phyloP scores from a whole-genome alignment of 768 basidiomycete genomes.

The Boletellus ananiceps region DNA sequence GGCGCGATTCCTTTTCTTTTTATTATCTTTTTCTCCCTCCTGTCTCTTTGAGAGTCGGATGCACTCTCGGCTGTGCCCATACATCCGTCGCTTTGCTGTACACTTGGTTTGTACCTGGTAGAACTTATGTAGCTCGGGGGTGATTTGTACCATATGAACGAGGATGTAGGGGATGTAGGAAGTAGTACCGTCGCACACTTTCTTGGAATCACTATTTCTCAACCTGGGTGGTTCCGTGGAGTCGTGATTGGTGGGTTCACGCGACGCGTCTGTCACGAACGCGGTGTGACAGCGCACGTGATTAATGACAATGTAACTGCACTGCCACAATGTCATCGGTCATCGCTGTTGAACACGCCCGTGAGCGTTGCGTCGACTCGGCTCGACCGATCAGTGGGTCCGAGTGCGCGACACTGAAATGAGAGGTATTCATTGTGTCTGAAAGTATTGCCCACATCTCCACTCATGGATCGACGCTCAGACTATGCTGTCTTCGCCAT shows the following conservation, averaged over 20 bases:
- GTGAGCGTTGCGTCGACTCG: background rate
- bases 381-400: background rate
- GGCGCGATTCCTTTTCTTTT: constrained; percentile 6
- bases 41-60: constrained; percentile 3
- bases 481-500: constrained; percentile 76
- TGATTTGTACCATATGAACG: constrained; percentile 21
- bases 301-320: constrained; percentile 10
- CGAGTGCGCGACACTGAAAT: background rate
- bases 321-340: constrained; percentile 14
- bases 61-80: constrained; percentile 7
- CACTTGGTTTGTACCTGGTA: constrained; percentile 19
- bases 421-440: constrained; percentile 18
- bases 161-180: constrained; percentile 11
- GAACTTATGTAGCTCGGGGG: constrained; percentile 10
- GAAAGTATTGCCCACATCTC: background rate
- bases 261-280: constrained; percentile 27
- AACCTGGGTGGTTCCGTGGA: background rate
- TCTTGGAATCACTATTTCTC: constrained; percentile 16
- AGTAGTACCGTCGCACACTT: constrained; percentile 9
- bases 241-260: constrained; percentile 1
- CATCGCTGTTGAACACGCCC: background rate
- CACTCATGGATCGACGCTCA: constrained; percentile 20
- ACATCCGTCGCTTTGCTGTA: constrained; percentile 20
- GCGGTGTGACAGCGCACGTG: constrained; percentile 31
- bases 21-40: background rate